These are phyloP conservation scores for Fusarium avenaceum DNA, from an alignment of 2,329 filamentous ascomycete species.

Conservation along the genomic window DNA sequence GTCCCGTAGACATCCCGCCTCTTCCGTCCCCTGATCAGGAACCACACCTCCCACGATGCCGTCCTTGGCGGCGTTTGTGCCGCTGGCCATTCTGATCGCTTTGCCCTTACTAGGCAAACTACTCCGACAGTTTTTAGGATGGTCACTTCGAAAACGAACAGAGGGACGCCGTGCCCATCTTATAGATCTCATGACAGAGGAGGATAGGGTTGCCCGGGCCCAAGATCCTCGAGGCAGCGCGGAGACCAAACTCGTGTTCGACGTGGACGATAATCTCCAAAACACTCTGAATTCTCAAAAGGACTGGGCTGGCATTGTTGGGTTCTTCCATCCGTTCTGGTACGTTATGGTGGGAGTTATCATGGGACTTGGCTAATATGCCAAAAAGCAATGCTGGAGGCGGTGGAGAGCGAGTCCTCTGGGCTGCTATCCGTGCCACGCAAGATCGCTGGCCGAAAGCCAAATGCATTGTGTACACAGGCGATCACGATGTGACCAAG, in stretches of 20 bases:
- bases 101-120: constrained; percentile 44
- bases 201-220: constrained; percentile 58
- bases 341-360: constrained; percentile 57
- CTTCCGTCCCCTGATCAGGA: constrained; percentile 1
- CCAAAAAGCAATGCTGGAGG: constrained; percentile 86
- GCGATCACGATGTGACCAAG: constrained; percentile 91
- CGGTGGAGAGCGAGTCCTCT: constrained; percentile 94
- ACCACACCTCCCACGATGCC: constrained; percentile 20
- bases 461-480: constrained; percentile 93
- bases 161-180: constrained; percentile 72
- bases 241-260: constrained; percentile 73
- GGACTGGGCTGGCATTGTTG: constrained; percentile 87
- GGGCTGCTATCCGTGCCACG: constrained; percentile 93
- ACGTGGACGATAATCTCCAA: constrained; percentile 54
- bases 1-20: constrained; percentile 3
- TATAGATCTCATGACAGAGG: constrained; percentile 63
- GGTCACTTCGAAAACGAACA: constrained; percentile 73
- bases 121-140: constrained; percentile 66
- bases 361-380: constrained; percentile 23
- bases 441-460: constrained; percentile 90
- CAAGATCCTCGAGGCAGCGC: constrained; percentile 52
- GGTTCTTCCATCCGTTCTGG: constrained; percentile 99
- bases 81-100: constrained; percentile 43
- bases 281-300: constrained; percentile 56
- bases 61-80: constrained; percentile 26